These are phyloP conservation scores for Sporothrix brunneoviolacea DNA, from an alignment of 2,329 filamentous ascomycete genomes.

Conservation along the genomic window DNA sequence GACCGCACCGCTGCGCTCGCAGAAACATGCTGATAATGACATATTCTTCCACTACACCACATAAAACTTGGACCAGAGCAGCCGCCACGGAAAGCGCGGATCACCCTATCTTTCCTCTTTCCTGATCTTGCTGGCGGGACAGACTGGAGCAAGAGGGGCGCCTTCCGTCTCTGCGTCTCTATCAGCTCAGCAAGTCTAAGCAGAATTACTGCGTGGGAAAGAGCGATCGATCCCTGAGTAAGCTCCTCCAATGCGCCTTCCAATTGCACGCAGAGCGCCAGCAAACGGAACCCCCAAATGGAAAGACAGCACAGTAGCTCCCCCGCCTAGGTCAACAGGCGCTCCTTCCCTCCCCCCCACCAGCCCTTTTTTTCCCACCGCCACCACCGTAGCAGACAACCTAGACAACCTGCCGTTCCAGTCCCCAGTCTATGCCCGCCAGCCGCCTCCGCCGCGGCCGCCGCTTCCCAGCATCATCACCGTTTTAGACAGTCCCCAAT, in stretches of 20 bases:
- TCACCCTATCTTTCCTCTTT: neutral
- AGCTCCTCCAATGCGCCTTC: slow-evolving; percentile 4
- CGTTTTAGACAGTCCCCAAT: slow-evolving; percentile 13
- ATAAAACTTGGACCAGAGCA: too few species aligned
- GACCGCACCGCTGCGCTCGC: too few species aligned
- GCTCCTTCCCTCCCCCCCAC: too few species aligned
- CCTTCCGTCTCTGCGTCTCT: slow-evolving; percentile 2
- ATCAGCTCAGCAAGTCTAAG: neutral
- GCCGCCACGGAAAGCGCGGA: slow-evolving; percentile 11
- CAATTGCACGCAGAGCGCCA: neutral
- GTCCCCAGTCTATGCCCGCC: neutral
- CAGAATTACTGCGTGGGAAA: slow-evolving; percentile 13
- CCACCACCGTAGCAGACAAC: slow-evolving; percentile 7
- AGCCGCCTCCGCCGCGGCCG: slow-evolving; percentile 6
- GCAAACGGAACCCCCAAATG: slow-evolving; percentile 7
- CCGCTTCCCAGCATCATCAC: slow-evolving; percentile 17
- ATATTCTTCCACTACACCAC: neutral
- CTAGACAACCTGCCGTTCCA: neutral
- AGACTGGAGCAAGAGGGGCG: neutral
- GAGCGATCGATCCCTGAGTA: slow-evolving; percentile 10
- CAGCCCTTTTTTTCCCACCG: slow-evolving; percentile 2
- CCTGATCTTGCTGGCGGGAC: too few species aligned
- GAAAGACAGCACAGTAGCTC: slow-evolving; percentile 2
- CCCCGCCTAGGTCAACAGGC: neutral
- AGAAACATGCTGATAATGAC: slow-evolving; percentile 1